These are phyloP conservation scores for Magnaporthiopsis poae DNA, from an alignment of 2,329 filamentous ascomycete genomes.

Conservation along the genomic window DNA sequence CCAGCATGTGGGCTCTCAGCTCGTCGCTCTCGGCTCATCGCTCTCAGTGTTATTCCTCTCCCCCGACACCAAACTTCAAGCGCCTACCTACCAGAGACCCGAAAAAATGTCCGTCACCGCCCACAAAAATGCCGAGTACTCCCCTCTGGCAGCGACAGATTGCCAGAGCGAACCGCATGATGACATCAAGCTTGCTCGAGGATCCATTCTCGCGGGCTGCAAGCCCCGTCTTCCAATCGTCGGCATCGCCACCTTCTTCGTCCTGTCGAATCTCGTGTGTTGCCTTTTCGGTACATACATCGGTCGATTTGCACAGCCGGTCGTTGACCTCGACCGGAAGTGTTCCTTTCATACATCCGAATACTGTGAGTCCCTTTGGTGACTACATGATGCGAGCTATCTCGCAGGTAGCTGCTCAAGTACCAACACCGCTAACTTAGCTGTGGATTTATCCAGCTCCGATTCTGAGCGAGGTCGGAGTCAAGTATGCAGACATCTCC, in stretches of 20 bases:
- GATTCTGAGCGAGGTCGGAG: slow-evolving; percentile 23
- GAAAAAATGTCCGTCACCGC: not conserved
- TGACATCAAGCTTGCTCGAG: not conserved
- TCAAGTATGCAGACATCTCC: slow-evolving; percentile 22
- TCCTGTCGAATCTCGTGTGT: slow-evolving; percentile 7
- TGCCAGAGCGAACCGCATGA: not conserved
- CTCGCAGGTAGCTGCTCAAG: not conserved
- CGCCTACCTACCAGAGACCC: not conserved
- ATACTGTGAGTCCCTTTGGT: slow-evolving; percentile 8
- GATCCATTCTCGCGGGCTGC: not conserved
- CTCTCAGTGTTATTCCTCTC: not conserved
- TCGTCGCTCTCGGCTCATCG: not conserved
- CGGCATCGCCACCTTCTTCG: not conserved
- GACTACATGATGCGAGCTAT: not conserved
- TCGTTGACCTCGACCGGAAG: slow-evolving; percentile 7
- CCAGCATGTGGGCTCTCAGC: too few relatives aligned
- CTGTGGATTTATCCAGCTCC: slow-evolving; percentile 18
- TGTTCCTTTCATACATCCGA: slow-evolving; percentile 12
- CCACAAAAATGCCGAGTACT: not conserved
- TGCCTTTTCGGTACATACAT: slow-evolving; percentile 6
- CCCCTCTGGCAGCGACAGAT: not conserved
- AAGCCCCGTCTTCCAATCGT: not conserved
- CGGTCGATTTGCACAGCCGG: not conserved
- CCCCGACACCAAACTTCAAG: not conserved
- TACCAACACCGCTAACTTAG: not conserved